Evolutionary conservation across 352 stramenopile genomes (phyloP).

Genomic region (Globisporangium uncinulatum): DNA sequence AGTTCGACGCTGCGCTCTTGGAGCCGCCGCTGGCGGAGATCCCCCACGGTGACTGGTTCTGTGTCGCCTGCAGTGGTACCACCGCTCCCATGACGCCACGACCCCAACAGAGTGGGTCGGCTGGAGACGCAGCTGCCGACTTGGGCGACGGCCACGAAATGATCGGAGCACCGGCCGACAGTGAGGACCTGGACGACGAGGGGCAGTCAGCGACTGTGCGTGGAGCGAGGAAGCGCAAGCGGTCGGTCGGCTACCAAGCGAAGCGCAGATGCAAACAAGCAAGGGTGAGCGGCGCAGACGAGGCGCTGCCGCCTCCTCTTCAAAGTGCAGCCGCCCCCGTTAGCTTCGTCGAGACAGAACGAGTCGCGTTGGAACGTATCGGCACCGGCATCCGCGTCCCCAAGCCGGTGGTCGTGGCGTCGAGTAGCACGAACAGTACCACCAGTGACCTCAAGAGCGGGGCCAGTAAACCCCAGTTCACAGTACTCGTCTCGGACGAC

Average conservation of each 20-base stretch:
- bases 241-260: slow-evolving; percentile 10
- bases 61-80: slow-evolving; percentile 5
- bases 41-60: slow-evolving; percentile 52
- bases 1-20: slow-evolving; percentile 47
- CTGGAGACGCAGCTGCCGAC: not conserved
- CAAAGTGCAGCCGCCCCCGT: not conserved
- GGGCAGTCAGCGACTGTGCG: not conserved
- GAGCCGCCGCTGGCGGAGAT: slow-evolving; percentile 31
- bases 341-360: not conserved
- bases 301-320: not conserved
- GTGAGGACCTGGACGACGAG: not conserved
- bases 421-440: not conserved
- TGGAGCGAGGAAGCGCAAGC: slow-evolving; percentile 25
- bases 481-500: slow-evolving; percentile 34
- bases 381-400: slow-evolving; percentile 5
- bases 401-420: slow-evolving; percentile 3
- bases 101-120: too few species aligned
- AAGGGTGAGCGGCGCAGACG: slow-evolving; percentile 1
- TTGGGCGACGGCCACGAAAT: not conserved
- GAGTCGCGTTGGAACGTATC: not conserved
- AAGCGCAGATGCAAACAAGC: slow-evolving; percentile 8
- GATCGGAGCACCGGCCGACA: too few species aligned
- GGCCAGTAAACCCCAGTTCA: slow-evolving; percentile 17
- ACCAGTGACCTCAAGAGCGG: slow-evolving; percentile 1
- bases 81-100: too few species aligned